These are phyloP conservation scores for Mycotypha africana DNA, from an alignment of 371 early-diverging fungal species.

Conservation along the genomic window DNA sequence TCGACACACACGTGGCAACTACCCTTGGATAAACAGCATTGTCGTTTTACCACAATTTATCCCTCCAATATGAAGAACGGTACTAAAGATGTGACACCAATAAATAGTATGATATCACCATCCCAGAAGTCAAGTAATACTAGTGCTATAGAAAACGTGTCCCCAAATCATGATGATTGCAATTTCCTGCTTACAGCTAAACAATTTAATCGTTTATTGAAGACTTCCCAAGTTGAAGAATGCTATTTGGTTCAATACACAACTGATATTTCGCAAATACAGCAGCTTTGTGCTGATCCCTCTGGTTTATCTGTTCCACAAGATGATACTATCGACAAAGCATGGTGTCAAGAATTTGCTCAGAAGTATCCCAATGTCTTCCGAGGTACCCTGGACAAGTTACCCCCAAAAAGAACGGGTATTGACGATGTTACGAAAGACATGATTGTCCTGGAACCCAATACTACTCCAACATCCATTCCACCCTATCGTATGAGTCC, in stretches of 20 bases:
- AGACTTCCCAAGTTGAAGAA: no score
- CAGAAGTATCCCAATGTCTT: not conserved
- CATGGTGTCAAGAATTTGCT: not conserved
- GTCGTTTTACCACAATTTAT: not conserved
- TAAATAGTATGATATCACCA: not conserved
- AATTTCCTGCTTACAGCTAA: not conserved
- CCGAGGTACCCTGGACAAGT: not conserved
- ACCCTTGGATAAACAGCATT: not conserved
- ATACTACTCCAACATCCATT: not conserved
- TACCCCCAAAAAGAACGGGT: not conserved
- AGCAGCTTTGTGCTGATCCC: not conserved
- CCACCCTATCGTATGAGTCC: constrained; percentile 22
- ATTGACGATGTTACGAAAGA: no score
- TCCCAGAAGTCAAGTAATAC: not conserved
- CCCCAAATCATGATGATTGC: not conserved
- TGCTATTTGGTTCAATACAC: no score
- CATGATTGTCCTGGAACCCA: constrained; percentile 3
- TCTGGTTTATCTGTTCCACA: not conserved
- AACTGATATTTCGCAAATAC: not conserved
- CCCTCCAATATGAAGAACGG: not conserved
- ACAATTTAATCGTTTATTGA: not conserved
- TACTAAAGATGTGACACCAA: not conserved
- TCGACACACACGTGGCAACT: constrained; percentile 1
- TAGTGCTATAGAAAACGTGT: not conserved
- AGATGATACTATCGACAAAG: not conserved